Evolutionary conservation across 495 filamentous ascomycete genomes (phyloP), one percentile per base, ranked within the genome.

Genomic region (Neurospora sp.): DNA sequence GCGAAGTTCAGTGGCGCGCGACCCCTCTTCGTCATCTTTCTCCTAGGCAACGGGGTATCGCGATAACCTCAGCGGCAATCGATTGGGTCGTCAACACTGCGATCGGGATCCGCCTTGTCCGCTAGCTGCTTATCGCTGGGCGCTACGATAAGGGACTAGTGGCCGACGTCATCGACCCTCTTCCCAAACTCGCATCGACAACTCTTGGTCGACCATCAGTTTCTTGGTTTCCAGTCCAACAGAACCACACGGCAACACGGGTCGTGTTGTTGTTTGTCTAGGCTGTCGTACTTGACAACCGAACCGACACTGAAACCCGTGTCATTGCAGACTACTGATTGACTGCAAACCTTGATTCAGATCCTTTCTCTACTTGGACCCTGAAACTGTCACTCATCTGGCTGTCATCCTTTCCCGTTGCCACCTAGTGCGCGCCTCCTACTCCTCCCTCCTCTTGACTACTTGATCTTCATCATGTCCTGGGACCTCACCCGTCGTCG

Each of bases 401-500:
- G n/a, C 54, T 62, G 54, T 62, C 27, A 35, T 66, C 27, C 27
- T 35, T 66, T 66, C 54, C 27, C 14, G 54, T 35, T 66, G 54
- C 54, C 54, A 66, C 54, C 54, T 66, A 66, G 27, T 37, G 23
- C 54, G 23, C 12, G 54, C 54, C 54, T 31, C 23, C 48, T 44
- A 40, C 69, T 40, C 40, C 35, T 3, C 31, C 31, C 31, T 35
- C 31, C 1, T 40, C 38, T 70, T 12, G 14, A 20, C 16, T 59
- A 27, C 41, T 72, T 39, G 37, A 20, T 70, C 69, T 35, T 59
- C 81, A 79, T 69, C 73, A 89, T 89, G 87, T 77, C 83, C 77
- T 85, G 85, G 83, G 87, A 89, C 77, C 82, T 88, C 62, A 85
- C 85, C 48, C 87, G 90, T 74, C 88, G 88, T 69, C 89, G 88